Conservation (phyloP, 108 stramenopile genomes). For the Fistulifera pelliculosa region DNA sequence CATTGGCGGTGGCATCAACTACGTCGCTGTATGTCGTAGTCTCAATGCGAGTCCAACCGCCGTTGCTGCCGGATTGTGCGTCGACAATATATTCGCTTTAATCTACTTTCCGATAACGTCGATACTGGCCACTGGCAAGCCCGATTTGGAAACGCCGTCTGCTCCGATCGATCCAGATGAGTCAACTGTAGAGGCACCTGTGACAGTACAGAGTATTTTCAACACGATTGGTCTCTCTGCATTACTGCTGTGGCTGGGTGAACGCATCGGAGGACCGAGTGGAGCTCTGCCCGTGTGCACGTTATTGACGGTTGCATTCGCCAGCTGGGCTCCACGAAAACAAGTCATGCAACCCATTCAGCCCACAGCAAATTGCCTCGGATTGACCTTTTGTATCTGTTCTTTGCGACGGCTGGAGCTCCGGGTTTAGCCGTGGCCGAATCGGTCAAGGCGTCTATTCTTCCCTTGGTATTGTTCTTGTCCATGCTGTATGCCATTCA, state of each 20-base stretch:
- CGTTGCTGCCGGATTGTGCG: slow-evolving; percentile 52
- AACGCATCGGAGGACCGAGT: slow-evolving; percentile 15
- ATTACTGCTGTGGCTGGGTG: slow-evolving; percentile 38
- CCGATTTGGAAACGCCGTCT: slow-evolving; percentile 28
- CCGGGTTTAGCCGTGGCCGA: slow-evolving; percentile 62
- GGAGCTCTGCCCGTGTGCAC: slow-evolving; percentile 54
- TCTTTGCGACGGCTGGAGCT: slow-evolving; percentile 80
- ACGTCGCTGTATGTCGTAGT: slow-evolving; percentile 59
- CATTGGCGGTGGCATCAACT: slow-evolving; percentile 81
- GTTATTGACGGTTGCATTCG: slow-evolving; percentile 45
- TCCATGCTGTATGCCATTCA: slow-evolving; percentile 54
- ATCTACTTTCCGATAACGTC: slow-evolving; percentile 70
- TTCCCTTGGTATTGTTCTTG: slow-evolving; percentile 51
- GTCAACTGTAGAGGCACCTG: slow-evolving; percentile 2
- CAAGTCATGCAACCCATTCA: slow-evolving; percentile 10
- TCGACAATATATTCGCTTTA: slow-evolving; percentile 72
- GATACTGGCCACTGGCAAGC: slow-evolving; percentile 31
- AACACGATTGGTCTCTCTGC: slow-evolving; percentile 39
- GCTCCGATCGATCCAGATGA: background rate
- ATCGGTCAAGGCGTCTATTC: slow-evolving; percentile 45
- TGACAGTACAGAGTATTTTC: slow-evolving; percentile 26
- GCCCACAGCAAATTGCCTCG: slow-evolving; percentile 32
- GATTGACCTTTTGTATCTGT: slow-evolving; percentile 59
- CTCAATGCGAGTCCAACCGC: slow-evolving; percentile 42
- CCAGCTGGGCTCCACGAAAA: slow-evolving; percentile 30